Percentiles rank a stretch among this genome's conserved stretches.
Evolutionary conservation across 1,139 yeast species (phyloP).

Genomic region (Groenewaldozyma sp.): DNA sequence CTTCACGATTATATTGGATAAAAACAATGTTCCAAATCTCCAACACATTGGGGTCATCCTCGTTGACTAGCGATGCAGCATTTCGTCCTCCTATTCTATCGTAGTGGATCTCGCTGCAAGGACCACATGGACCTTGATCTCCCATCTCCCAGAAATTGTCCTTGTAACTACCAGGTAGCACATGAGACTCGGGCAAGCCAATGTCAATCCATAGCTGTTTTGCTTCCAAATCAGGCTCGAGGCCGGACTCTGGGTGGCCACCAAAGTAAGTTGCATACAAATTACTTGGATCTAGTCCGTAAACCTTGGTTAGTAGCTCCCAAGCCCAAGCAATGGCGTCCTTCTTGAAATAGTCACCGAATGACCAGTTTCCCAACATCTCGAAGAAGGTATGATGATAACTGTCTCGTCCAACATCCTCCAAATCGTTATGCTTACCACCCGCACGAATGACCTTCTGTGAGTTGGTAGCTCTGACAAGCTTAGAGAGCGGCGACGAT

Average conservation of each 20-base stretch:
- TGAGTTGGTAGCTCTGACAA: constrained; percentile 87
- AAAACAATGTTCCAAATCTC: constrained; percentile 98
- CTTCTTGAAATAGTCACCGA: constrained; percentile 94
- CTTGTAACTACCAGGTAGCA: constrained; percentile 78
- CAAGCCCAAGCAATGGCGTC: constrained; percentile 86
- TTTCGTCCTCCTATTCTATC: constrained; percentile 98
- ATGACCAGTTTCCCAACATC: constrained; percentile 99
- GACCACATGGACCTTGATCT: constrained; percentile 99
- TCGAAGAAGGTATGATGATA: constrained; percentile 98
- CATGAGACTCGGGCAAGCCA: constrained; percentile 88
- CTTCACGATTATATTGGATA: constrained; percentile 91
- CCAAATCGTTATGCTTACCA: constrained; percentile 97
- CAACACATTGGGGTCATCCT: constrained; percentile 95
- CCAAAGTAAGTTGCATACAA: constrained; percentile 93
- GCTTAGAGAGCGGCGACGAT: constrained; percentile 68
- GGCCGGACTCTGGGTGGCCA: constrained; percentile 77
- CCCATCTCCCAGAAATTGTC: constrained; percentile 99
- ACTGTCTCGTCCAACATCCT: constrained; percentile 95
- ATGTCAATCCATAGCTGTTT: constrained; percentile 74
- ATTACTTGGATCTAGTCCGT: constrained; percentile 67
- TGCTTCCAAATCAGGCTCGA: constrained; percentile 92
- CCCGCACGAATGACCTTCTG: constrained; percentile 99
- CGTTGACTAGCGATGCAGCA: constrained; percentile 80
- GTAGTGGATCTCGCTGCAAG: constrained; percentile 94
- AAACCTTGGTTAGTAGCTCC: constrained; percentile 81